Evolutionary conservation across 176 grass and related monocot genomes (phyloP).

Genomic region (Aegilops speltoides): DNA sequence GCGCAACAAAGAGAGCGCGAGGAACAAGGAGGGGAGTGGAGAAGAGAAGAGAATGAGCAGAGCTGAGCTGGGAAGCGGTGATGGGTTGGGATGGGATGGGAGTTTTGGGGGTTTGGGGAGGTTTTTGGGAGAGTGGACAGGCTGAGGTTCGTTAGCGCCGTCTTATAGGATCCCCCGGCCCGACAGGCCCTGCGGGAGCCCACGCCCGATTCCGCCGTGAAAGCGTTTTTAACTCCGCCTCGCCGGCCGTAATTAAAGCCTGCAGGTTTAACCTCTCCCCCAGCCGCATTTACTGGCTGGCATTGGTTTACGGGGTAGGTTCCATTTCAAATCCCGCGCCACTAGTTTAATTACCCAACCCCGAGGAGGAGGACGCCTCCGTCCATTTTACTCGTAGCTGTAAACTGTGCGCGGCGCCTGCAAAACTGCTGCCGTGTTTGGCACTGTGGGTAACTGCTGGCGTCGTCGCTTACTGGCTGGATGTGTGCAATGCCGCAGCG

Average conservation of each 20-base stretch:
- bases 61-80: neutral
- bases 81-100: conserved; percentile 25
- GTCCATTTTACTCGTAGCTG: neutral
- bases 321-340: conserved; percentile 42
- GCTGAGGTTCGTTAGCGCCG: conserved; percentile 22
- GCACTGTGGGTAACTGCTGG: conserved; percentile 7
- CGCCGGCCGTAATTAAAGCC: conserved; percentile 21
- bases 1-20: neutral
- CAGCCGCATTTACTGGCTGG: conserved; percentile 15
- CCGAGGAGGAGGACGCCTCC: neutral
- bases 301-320: conserved; percentile 30
- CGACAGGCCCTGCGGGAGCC: conserved; percentile 47
- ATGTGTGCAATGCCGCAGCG: neutral
- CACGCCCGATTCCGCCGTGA: conserved; percentile 48
- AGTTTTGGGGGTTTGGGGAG: conserved; percentile 49
- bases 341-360: conserved; percentile 35
- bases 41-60: neutral
- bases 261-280: conserved; percentile 12
- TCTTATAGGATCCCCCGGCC: conserved; percentile 43
- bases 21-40: conserved; percentile 24
- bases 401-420: conserved; percentile 6
- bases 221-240: conserved; percentile 5
- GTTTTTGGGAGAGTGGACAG: conserved; percentile 32
- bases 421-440: conserved; percentile 21
- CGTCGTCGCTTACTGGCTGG: neutral